Evolutionary conservation across 2,329 filamentous ascomycete species (phyloP).

Genomic region (Fusarium gaditjirri): DNA sequence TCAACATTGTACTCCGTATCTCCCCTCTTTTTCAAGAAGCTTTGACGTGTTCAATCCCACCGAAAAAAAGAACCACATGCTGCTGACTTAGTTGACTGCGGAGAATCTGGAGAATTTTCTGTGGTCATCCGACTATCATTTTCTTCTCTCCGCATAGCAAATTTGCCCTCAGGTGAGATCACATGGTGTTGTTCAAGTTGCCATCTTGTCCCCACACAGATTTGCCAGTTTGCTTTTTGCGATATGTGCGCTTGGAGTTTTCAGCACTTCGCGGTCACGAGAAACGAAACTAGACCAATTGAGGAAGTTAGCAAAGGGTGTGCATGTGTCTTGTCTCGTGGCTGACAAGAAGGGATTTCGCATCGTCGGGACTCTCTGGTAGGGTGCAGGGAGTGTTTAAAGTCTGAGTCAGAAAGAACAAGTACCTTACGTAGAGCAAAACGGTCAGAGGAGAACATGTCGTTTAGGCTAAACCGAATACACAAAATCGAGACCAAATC

Average conservation of each 20-base stretch:
- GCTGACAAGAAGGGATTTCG: slow-evolving; percentile 10
- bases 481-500: slow-evolving; percentile 26
- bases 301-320: neutral
- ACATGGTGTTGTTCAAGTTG: slow-evolving; percentile 7
- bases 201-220: neutral
- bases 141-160: neutral
- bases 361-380: neutral
- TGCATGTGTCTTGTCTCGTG: neutral
- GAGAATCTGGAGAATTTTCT: slow-evolving; percentile 27
- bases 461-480: slow-evolving; percentile 33
- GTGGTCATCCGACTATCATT: slow-evolving; percentile 9
- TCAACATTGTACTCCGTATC: neutral
- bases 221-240: slow-evolving; percentile 22
- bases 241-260: slow-evolving; percentile 27
- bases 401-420: slow-evolving; percentile 28
- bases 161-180: slow-evolving; percentile 17
- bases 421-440: neutral
- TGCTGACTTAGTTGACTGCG: slow-evolving; percentile 9
- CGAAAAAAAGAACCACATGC: slow-evolving; percentile 12
- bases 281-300: slow-evolving; percentile 25
- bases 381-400: neutral
- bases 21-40: slow-evolving; percentile 1
- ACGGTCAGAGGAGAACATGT: neutral
- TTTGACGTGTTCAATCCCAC: slow-evolving; percentile 20
- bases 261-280: slow-evolving; percentile 12